A percentile compares a stretch with the other conserved stretches of the same genome.
These are phyloP conservation scores for Phytophthora multivora DNA, from an alignment of 352 stramenopile genomes.

Conservation along the genomic window DNA sequence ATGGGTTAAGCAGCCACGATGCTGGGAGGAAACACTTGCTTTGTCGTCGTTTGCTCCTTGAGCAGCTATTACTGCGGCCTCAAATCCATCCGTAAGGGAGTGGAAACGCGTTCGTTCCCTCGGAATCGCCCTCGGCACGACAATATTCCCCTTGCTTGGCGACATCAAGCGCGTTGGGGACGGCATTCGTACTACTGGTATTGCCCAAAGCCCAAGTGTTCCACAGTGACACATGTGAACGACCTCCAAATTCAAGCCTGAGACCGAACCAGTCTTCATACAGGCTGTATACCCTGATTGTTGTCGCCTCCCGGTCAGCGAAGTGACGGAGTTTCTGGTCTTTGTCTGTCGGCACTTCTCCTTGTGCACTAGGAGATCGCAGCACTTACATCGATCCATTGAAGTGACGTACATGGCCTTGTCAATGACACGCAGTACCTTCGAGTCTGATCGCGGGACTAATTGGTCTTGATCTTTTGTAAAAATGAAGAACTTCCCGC, in stretches of 20 bases:
- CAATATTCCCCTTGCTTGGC: constrained; percentile 15
- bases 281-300: constrained; percentile 60
- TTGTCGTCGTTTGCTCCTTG: constrained; percentile 2
- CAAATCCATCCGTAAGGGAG: constrained; percentile 41
- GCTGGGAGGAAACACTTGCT: neutral
- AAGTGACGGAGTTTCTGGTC: neutral
- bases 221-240: constrained; percentile 64
- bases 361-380: constrained; percentile 22
- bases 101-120: constrained; percentile 22
- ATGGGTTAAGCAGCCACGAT: constrained; percentile 39
- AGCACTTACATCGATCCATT: constrained; percentile 67
- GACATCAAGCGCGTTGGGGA: constrained; percentile 5
- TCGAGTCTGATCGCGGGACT: constrained; percentile 77
- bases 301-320: constrained; percentile 14
- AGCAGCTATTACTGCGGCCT: constrained; percentile 7
- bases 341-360: constrained; percentile 10
- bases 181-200: constrained; percentile 25
- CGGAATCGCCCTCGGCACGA: constrained; percentile 12
- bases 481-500: constrained; percentile 80
- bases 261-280: constrained; percentile 19
- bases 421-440: constrained; percentile 54
- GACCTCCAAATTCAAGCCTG: constrained; percentile 29
- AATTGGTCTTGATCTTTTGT: constrained; percentile 85
- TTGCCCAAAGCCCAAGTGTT: constrained; percentile 58
- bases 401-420: constrained; percentile 57